These are phyloP conservation scores for Apiospora pterosperma DNA, from an alignment of 2,329 filamentous ascomycete genomes.

Conservation along the genomic window DNA sequence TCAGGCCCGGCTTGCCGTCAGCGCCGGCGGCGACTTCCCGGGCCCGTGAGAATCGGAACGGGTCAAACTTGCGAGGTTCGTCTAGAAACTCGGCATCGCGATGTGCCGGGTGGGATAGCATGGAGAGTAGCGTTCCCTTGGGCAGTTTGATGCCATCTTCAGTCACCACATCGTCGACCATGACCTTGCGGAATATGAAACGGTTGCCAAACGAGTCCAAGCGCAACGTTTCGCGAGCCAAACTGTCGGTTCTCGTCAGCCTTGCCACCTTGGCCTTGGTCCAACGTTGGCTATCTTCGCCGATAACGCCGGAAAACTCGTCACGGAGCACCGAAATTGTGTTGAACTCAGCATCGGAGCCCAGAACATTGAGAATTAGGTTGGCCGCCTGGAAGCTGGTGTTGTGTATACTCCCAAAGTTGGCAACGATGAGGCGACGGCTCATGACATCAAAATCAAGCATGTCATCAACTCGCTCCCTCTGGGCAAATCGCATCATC, in stretches of 20 bases:
- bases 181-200: slow-evolving; percentile 24
- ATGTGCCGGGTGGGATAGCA: slow-evolving; percentile 27
- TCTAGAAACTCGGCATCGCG: slow-evolving; percentile 29
- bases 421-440: slow-evolving; percentile 23
- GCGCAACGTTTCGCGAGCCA: slow-evolving; percentile 39
- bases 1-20: slow-evolving; percentile 15
- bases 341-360: slow-evolving; percentile 30
- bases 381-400: slow-evolving; percentile 33
- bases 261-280: neutral
- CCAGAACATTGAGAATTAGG: slow-evolving; percentile 38
- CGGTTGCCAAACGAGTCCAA: slow-evolving; percentile 27
- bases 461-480: slow-evolving; percentile 32
- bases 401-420: slow-evolving; percentile 33
- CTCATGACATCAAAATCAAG: slow-evolving; percentile 21
- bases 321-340: slow-evolving; percentile 32
- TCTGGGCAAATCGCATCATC: slow-evolving; percentile 34
- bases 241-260: slow-evolving; percentile 38
- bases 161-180: slow-evolving; percentile 24
- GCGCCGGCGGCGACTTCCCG: slow-evolving; percentile 24
- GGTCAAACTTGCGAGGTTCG: slow-evolving; percentile 32
- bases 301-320: slow-evolving; percentile 21
- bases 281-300: neutral
- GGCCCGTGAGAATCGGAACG: slow-evolving; percentile 36
- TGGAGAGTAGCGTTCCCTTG: slow-evolving; percentile 28
- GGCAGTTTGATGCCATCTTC: slow-evolving; percentile 29